Conservation (phyloP, 2,329 filamentous ascomycete species). For the Ceratocystis papillata region DNA sequence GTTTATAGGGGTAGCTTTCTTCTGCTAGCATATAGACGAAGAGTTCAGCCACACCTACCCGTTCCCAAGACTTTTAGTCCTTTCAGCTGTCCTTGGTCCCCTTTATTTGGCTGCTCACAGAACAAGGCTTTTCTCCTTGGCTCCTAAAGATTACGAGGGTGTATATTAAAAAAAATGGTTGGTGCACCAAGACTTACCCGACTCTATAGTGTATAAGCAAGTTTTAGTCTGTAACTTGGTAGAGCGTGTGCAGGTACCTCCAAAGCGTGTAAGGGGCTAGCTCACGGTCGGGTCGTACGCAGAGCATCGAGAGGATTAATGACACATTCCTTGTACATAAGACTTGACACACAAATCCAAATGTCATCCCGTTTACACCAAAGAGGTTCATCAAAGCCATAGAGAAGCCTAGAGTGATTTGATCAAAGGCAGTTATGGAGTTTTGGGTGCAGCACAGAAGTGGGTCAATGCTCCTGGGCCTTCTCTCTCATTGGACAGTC, state of each 20-base stretch:
- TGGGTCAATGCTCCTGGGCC: background rate
- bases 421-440: background rate
- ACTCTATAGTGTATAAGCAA: no score
- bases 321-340: conserved; percentile 3
- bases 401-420: background rate
- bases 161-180: background rate
- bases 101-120: background rate
- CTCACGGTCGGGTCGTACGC: background rate
- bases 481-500: background rate
- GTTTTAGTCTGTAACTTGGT: background rate
- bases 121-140: background rate
- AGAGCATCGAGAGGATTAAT: background rate
- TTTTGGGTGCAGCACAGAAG: background rate
- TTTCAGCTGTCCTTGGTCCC: background rate
- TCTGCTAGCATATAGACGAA: no score
- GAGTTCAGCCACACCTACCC: no score
- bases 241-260: background rate
- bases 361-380: background rate
- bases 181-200: background rate
- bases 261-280: background rate
- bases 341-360: background rate
- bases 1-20: no score
- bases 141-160: background rate
- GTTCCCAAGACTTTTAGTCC: background rate
- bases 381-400: background rate